These are phyloP conservation scores for Nakazawaea populi DNA, from an alignment of 805 yeast genomes.

Conservation along the genomic window DNA sequence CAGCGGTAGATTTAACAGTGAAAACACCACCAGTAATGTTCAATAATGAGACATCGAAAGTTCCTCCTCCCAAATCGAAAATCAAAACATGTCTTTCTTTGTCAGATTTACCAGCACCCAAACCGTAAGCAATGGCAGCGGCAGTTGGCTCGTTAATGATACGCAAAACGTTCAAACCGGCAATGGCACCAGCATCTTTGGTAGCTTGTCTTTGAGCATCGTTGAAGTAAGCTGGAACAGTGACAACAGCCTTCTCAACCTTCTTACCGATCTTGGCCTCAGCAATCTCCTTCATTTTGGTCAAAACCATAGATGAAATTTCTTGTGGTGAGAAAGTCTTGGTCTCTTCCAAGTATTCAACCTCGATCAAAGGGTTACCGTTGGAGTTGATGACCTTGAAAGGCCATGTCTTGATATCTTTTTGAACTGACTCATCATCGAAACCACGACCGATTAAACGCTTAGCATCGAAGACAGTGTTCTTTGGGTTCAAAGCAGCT, in stretches of 20 bases:
- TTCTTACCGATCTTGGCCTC: conserved; percentile 69
- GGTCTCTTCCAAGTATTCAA: conserved; percentile 62
- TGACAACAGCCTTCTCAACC: conserved; percentile 71
- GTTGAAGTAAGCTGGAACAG: conserved; percentile 78
- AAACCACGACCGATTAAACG: conserved; percentile 78
- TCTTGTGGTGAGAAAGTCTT: conserved; percentile 71
- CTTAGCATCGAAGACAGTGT: conserved; percentile 80
- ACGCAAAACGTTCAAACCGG: conserved; percentile 73
- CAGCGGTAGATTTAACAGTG: conserved; percentile 97
- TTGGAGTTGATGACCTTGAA: conserved; percentile 61
- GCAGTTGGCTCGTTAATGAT: conserved; percentile 86
- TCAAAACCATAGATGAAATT: conserved; percentile 70
- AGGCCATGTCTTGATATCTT: conserved; percentile 90
- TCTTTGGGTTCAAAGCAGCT: conserved; percentile 73
- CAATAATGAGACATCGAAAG: conserved; percentile 92
- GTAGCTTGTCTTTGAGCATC: conserved; percentile 80
- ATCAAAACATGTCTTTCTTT: conserved; percentile 85
- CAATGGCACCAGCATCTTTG: conserved; percentile 77
- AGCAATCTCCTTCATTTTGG: conserved; percentile 79
- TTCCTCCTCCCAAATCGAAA: conserved; percentile 98
- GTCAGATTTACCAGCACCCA: conserved; percentile 80
- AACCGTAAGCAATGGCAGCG: conserved; percentile 98
- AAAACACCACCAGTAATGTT: conserved; percentile 94
- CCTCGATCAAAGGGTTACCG: conserved; percentile 66
- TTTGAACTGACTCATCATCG: conserved; percentile 72